Conservation (phyloP, 495 filamentous ascomycete species). For the Halenospora varia region DNA sequence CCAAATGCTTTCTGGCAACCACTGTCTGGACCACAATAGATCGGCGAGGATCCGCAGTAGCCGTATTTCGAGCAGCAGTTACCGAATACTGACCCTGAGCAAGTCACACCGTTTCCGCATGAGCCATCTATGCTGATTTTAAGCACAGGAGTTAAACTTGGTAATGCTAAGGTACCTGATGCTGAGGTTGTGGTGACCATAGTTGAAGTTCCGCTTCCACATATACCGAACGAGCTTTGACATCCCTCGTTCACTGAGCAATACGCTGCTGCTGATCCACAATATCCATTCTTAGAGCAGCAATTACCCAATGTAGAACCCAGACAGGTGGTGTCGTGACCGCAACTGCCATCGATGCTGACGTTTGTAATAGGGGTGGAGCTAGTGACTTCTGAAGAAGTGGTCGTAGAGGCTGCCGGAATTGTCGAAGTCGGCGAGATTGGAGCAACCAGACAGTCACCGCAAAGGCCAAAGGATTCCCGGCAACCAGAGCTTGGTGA, state of each 20-base stretch:
- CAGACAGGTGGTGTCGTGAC: neutral
- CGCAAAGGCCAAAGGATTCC: slow-evolving; percentile 2
- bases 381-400: neutral
- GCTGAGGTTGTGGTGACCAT: neutral
- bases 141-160: neutral
- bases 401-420: neutral
- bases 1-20: neutral
- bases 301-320: slow-evolving; percentile 4
- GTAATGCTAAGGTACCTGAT: neutral
- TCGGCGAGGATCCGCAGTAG: neutral
- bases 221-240: neutral
- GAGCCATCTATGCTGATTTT: slow-evolving; percentile 1
- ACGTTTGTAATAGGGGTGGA: neutral
- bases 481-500: neutral
- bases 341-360: slow-evolving; percentile 7
- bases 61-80: neutral
- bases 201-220: neutral
- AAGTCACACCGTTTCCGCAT: neutral
- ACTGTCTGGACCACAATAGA: neutral
- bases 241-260: neutral
- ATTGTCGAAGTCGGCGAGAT: neutral
- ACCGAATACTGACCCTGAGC: neutral
- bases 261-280: neutral
- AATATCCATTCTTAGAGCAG: neutral
- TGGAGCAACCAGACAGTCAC: neutral